Percentiles rank a stretch among this genome's conserved stretches.
Evolutionary conservation across 257 asterid species (phyloP).

Genomic region (Solanum piurae): DNA sequence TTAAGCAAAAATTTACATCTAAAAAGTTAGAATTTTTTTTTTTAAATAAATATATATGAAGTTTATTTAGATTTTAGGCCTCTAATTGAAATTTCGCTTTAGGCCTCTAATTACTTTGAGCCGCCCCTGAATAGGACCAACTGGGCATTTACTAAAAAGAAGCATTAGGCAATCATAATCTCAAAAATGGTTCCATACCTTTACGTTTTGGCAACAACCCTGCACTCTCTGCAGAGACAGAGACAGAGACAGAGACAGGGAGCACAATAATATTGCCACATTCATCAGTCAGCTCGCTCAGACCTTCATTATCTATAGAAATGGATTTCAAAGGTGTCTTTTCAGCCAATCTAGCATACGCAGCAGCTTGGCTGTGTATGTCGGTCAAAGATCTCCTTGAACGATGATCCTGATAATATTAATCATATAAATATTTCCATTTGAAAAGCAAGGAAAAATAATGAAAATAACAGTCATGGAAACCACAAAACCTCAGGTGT

Average conservation of each 20-base stretch:
- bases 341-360: slow-evolving; percentile 50
- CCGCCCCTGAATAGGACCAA: not conserved
- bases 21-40: no score
- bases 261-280: slow-evolving; percentile 66
- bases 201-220: slow-evolving; percentile 54
- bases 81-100: no score
- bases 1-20: no score
- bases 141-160: not conserved
- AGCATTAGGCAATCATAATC: not conserved
- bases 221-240: slow-evolving; percentile 80
- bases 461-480: not conserved
- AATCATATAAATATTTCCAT: not conserved
- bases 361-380: slow-evolving; percentile 55
- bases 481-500: slow-evolving; percentile 34
- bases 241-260: slow-evolving; percentile 87
- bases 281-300: slow-evolving; percentile 62
- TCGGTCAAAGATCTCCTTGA: slow-evolving; percentile 27
- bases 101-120: no score
- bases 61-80: no score
- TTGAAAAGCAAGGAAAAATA: not conserved
- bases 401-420: slow-evolving; percentile 33
- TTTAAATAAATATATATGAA: no score
- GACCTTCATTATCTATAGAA: slow-evolving; percentile 35
- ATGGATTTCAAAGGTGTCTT: slow-evolving; percentile 19
- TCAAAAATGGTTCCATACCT: slow-evolving; percentile 22